Evolutionary conservation across 192 early-diverging fungal species (phyloP), one percentile per base, ranked within the genome.

Genomic region (Backusella luteola): DNA sequence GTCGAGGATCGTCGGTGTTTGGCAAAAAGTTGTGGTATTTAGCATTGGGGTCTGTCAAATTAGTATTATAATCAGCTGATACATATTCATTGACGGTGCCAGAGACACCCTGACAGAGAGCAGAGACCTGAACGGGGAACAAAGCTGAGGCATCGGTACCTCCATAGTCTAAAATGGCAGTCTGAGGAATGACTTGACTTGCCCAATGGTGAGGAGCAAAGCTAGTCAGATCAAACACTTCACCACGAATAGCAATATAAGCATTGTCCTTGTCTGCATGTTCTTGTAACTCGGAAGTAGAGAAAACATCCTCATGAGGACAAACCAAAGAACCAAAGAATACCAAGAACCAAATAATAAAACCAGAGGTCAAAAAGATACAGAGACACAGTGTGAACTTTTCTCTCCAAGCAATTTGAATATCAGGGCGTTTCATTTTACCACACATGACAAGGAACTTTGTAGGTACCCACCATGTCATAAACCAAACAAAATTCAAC

Each of bases 381-480:
- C 98, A 82, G 75, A 94, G 77, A 77, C 95, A 96, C 34, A 99
- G 86, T 1, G 98, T 94, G 9, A 97, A 88, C 81, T 99, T 98
- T 81, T 99, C 98, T 72, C 98, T 90, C 98, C 98, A 99, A 8
- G 98, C 98, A 84, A 95, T 89, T 52, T 90, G 93, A 70, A 95
- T 86, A 78, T 95, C 94, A 26, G 83, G 85, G 52, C 90, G 89
- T 80, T 91, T 88, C 90, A 97, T 94, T 44, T 91, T 86, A 29
- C 95, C 95, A 77, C 94, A 93, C 76, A 80, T 87, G 17, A 46
- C 69, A 44, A 99, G 75, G 29, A 84, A 88, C 21, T 74, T 76
- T 34, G 87, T 87, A n/a, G 97, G 97, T 44, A 99, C 87, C 92
- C 89, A 93, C 92, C 92, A 95, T 15, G 90, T 95, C 73, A 87